Conservation (phyloP, 164 flowering plant species). For the Berberis vulgaris region DNA sequence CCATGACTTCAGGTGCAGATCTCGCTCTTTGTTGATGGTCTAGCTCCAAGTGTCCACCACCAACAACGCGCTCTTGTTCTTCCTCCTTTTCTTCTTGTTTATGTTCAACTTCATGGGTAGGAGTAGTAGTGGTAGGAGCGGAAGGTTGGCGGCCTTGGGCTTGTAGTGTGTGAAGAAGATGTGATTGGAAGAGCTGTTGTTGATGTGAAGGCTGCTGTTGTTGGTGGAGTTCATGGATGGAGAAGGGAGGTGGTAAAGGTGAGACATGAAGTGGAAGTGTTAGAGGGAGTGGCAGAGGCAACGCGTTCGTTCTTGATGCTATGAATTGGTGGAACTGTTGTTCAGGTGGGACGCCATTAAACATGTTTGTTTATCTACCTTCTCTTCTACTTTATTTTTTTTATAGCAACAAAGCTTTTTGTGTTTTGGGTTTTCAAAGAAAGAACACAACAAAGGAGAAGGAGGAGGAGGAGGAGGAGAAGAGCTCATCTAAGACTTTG, state of each 20-base stretch:
- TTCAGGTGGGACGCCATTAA: constrained; percentile 40
- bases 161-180: constrained; percentile 17
- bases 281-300: constrained; percentile 4
- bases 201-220: constrained; percentile 17
- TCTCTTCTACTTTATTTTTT: not conserved
- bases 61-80: constrained; percentile 6
- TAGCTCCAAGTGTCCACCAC: not conserved
- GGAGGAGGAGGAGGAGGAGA: constrained; percentile 8
- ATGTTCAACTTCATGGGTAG: too few species aligned
- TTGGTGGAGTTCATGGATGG: constrained; percentile 13
- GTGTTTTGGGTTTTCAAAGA: not conserved
- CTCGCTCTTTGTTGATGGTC: constrained; percentile 15
- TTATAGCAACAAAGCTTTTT: not conserved
- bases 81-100: constrained; percentile 10
- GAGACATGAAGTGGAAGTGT: constrained; percentile 19
- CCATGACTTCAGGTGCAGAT: constrained; percentile 12
- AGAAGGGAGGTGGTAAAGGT: constrained; percentile 2
- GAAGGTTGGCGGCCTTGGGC: constrained; percentile 5
- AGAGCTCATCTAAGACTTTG: constrained; percentile 5
- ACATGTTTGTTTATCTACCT: constrained; percentile 26
- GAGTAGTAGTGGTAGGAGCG: not conserved
- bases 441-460: constrained; percentile 8
- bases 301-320: constrained; percentile 20
- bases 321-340: constrained; percentile 55
- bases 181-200: constrained; percentile 4